Evolutionary conservation across 352 stramenopile genomes (phyloP), one percentile per base, ranked within the genome.

Genomic region (Elongisporangium undulatum): DNA sequence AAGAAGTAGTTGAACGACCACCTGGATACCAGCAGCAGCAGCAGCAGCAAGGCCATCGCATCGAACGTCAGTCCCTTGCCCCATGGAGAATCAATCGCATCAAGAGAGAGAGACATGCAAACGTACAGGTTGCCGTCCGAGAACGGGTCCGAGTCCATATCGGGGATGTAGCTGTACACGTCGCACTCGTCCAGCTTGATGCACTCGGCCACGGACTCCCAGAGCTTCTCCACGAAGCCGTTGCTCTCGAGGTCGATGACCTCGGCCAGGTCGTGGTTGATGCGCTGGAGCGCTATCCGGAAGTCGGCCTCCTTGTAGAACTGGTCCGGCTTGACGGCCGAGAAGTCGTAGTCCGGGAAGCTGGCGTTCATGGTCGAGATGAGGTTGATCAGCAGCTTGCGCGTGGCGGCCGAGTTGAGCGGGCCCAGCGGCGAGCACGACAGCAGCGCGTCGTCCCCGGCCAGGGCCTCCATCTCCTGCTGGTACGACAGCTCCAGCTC

Each of bases 221-320:
- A 96, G 64, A 99, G 87, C 60, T 98, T 98, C 75, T 99, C 98
- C 45, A 99, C 89, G 72, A 99, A 99, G 12, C 98, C 93, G 53
- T 95, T 97, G 38, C 85, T 94, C 77, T 99, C 97, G 60, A 99
- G 97, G 66, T 99, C 98, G 50, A 98, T 63, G 22, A 94, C 72
- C 62, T 97, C 89, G 7, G 81, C 82, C 59, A 96, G 71, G 66
- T 96, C 72, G 59, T 90, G 83, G 75, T 97, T 96, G 61, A 97
- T 89, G 51, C 76, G 72, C 55, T 97, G 90, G 51, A 96, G 68
- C 2, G 93, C 86, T 75, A 90, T 82, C 59, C 85, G 81, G 63
- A 93, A 91, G 74, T 94, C 83, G 50, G 66, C 62, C 57, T 97
- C 83, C 59, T 95, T 96, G 49, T 76, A 75, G 62, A 98, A 98